Evolutionary conservation across 2,329 filamentous ascomycete genomes (phyloP).

Genomic region (Ascochyta pisi): DNA sequence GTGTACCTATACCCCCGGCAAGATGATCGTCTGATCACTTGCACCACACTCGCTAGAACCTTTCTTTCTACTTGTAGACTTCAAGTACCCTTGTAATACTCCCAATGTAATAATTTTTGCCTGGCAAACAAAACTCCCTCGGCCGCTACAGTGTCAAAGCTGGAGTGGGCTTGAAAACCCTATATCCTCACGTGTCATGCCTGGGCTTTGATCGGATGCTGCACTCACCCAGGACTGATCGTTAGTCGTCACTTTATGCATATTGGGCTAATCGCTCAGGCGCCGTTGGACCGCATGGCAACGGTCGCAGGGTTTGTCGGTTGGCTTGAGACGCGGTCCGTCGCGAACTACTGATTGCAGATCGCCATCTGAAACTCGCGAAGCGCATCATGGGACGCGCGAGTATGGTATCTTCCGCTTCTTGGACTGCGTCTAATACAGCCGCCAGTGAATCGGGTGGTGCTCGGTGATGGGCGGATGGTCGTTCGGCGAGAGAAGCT

Average conservation of each 20-base stretch:
- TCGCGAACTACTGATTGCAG: conserved; percentile 17
- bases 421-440: background rate
- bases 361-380: conserved; percentile 9
- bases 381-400: background rate
- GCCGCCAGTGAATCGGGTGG: background rate
- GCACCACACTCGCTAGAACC: conserved; percentile 19
- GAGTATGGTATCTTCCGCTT: background rate
- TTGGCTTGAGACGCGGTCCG: conserved; percentile 16
- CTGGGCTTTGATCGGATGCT: background rate
- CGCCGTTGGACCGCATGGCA: conserved; percentile 9
- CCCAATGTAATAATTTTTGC: conserved; percentile 16
- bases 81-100: conserved; percentile 20
- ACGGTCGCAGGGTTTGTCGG: conserved; percentile 10
- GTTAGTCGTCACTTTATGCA: conserved; percentile 14
- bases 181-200: background rate
- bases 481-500: background rate
- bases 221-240: background rate
- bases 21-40: conserved; percentile 4
- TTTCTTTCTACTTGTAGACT: conserved; percentile 19
- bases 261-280: conserved; percentile 4
- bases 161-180: too few relatives aligned
- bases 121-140: conserved; percentile 4
- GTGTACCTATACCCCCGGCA: conserved; percentile 15
- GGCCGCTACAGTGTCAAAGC: too few relatives aligned
- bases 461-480: background rate